Conservation (phyloP, 139 green algal genomes). For the Axilococcus clingmanii region DNA sequence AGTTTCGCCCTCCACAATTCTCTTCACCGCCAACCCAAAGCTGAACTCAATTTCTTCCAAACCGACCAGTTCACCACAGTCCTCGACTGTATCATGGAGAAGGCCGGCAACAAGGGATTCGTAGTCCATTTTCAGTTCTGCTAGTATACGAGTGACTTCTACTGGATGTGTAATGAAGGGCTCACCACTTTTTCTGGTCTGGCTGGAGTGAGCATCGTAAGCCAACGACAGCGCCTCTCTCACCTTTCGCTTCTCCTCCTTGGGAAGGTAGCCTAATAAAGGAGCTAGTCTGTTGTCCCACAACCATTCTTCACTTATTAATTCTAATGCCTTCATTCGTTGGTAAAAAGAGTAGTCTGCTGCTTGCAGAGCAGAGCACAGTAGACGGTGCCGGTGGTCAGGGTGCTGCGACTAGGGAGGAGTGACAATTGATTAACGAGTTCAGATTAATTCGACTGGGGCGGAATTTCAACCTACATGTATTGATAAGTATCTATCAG, state of each 20-base stretch:
- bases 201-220: slow-evolving; percentile 59
- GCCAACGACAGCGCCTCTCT: slow-evolving; percentile 52
- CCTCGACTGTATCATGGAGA: slow-evolving; percentile 88
- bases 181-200: slow-evolving; percentile 74
- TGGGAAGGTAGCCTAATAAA: slow-evolving; percentile 43
- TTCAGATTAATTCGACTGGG: too few species aligned
- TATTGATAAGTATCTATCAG: too few species aligned
- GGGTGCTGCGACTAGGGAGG: too few species aligned
- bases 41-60: slow-evolving; percentile 66
- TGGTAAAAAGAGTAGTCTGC: slow-evolving; percentile 48
- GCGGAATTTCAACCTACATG: too few species aligned
- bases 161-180: slow-evolving; percentile 88
- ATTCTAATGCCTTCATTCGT: slow-evolving; percentile 10
- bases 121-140: slow-evolving; percentile 55
- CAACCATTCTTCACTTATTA: slow-evolving; percentile 44
- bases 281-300: slow-evolving; percentile 45
- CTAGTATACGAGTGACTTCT: slow-evolving; percentile 75
- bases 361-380: slow-evolving; percentile 20
- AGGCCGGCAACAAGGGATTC: slow-evolving; percentile 63
- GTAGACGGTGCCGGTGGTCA: too few species aligned
- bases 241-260: slow-evolving; percentile 24
- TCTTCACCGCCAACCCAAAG: slow-evolving; percentile 58
- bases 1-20: slow-evolving; percentile 88
- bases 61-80: slow-evolving; percentile 59
- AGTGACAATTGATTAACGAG: too few species aligned